Evolutionary conservation across 495 filamentous ascomycete species (phyloP), one percentile per base, ranked within the genome.

Genomic region (Podospora fimiseda): DNA sequence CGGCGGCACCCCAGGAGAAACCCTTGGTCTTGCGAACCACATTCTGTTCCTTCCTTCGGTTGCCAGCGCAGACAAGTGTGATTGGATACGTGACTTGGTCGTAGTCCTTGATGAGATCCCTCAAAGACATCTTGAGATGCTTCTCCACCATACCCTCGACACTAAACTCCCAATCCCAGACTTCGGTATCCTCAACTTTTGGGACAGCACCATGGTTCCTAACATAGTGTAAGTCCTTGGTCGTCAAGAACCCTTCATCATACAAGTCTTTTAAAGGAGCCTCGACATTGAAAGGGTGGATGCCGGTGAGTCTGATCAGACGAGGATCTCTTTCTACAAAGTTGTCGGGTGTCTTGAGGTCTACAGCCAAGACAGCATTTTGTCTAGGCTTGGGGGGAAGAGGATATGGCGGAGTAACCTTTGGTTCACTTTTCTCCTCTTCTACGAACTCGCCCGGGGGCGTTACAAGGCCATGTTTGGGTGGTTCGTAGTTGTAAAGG

Each of bases 241-340:
- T 85, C 3, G 92, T 97, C 36, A 97, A 73, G 65, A 96, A 97
- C 60, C 86, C 87, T 70, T 95, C 84, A 59, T 96, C 79, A 64
- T 80, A 96, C 8, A 97, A 74, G 3, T 82, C 79, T 15, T 80
- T 86, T 9, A 97, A 70, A 8, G 92, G 92, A 4, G 92, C 80
- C 71, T 97, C 92, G 43, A 91, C 87, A 64, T 97, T 97, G 72
- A 95, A 95, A 2, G 92, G 92, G 71, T 97, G 92, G 33, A 89
- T 79, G 37, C 92, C 91, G 16, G 92, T 97, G 44, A 97, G 72
- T 39, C 92, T 78, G 56, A 97, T 94, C 33, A 97, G 71, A 22
- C 92, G 78, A 3, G 89, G 80, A 71, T 97, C 92, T 55, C 92
- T 76, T 13, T 87, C 79, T n/a, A 96, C 88, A 75, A 93, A 88